Percentiles rank a stretch among this genome's conserved stretches.
phyloP scores from a whole-genome alignment of 257 asterid species.

The Anisodus acutangulus region DNA sequence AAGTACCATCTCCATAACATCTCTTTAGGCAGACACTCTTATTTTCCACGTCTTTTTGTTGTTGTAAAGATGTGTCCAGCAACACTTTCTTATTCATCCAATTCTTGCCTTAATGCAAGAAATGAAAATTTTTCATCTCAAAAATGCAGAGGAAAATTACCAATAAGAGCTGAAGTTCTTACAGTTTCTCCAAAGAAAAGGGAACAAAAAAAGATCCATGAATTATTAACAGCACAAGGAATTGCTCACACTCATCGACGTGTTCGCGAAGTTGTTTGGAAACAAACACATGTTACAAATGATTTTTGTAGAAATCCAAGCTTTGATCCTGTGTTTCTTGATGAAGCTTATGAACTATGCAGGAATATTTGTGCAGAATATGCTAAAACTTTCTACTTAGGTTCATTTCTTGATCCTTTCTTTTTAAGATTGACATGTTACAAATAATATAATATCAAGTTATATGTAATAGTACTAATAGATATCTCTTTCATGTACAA shows the following conservation, averaged over 20 bases:
- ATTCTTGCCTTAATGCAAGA: constrained; percentile 33
- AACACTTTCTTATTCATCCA: constrained; percentile 42
- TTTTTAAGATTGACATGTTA: too few relatives aligned
- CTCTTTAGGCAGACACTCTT: not conserved
- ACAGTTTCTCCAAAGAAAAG: constrained; percentile 53
- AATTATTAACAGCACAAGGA: constrained; percentile 52
- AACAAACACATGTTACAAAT: constrained; percentile 50
- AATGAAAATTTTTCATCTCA: constrained; percentile 28
- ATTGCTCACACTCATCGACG: constrained; percentile 47
- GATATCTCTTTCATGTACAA: not conserved
- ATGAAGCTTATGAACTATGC: constrained; percentile 70
- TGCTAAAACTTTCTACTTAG: constrained; percentile 85
- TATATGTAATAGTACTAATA: too few relatives aligned
- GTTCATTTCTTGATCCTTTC: constrained; percentile 35
- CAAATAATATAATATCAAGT: too few relatives aligned
- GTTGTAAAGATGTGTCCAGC: constrained; percentile 47
- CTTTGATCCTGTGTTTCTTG: constrained; percentile 64
- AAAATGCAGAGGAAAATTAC: constrained; percentile 16
- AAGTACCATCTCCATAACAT: not conserved
- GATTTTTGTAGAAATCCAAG: constrained; percentile 36
- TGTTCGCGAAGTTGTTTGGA: constrained; percentile 56
- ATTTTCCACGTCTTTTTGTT: not conserved
- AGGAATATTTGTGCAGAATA: constrained; percentile 78
- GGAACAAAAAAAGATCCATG: constrained; percentile 29
- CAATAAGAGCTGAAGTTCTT: constrained; percentile 46